A percentile compares a stretch with the other conserved stretches of the same genome.
phyloP scores from a whole-genome alignment of 2,329 filamentous ascomycete species.

The Cladosporium sphaerospermum region DNA sequence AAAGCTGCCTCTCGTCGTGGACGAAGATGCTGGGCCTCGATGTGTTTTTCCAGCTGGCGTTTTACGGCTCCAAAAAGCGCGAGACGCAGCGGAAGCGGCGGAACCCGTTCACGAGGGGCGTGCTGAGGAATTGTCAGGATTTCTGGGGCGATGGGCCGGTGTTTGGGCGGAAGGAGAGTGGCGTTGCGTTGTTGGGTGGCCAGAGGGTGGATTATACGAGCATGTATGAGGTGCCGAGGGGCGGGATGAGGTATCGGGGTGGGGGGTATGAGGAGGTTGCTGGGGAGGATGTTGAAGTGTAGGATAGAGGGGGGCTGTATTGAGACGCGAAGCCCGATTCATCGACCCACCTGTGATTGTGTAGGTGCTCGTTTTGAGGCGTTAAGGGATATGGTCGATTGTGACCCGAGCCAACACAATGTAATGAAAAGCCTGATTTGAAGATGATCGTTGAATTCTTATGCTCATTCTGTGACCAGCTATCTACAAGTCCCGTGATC shows the following conservation, averaged over 20 bases:
- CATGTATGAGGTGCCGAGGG: constrained; percentile 77
- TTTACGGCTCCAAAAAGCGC: constrained; percentile 48
- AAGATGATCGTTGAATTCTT: no score
- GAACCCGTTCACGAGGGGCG: constrained; percentile 81
- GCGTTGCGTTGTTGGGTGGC: constrained; percentile 70
- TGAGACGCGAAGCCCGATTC: not conserved
- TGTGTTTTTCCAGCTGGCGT: constrained; percentile 85
- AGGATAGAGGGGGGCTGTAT: not conserved
- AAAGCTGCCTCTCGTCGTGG: constrained; percentile 71
- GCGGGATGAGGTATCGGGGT: constrained; percentile 55
- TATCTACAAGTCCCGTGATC: constrained; percentile 10
- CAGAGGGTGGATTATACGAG: constrained; percentile 76
- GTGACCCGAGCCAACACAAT: no score
- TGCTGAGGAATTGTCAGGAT: constrained; percentile 85
- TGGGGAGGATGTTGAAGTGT: constrained; percentile 42
- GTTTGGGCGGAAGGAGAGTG: constrained; percentile 67
- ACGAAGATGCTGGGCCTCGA: constrained; percentile 82
- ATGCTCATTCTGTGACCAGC: constrained; percentile 3
- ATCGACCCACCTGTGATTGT: no score
- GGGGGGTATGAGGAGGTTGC: constrained; percentile 56
- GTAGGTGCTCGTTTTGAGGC: no score
- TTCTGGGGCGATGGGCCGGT: constrained; percentile 93
- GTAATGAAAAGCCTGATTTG: no score
- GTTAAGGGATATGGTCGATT: no score
- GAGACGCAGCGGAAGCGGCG: constrained; percentile 35